Evolutionary conservation across 2,329 filamentous ascomycete genomes (phyloP).

Genomic region (Hawksworthiomyces lignivorus): DNA sequence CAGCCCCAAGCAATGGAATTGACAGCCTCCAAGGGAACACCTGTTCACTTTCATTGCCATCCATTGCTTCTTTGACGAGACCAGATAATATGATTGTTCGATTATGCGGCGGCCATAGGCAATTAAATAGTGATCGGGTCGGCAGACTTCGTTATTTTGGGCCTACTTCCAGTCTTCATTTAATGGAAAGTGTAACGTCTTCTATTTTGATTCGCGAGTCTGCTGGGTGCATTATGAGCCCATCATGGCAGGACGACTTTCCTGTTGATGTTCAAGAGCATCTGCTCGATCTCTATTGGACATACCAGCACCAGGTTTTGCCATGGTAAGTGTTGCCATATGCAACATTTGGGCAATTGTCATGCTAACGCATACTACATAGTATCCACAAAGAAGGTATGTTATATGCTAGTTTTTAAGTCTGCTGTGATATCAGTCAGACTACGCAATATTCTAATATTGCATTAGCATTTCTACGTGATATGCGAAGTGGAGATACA

Average conservation of each 20-base stretch:
- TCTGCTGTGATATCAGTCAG: no score
- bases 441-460: no score
- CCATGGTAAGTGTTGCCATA: background rate
- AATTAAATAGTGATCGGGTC: conserved; percentile 1
- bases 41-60: no score
- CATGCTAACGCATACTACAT: no score
- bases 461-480: conserved; percentile 1
- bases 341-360: no score
- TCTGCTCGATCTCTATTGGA: conserved; percentile 2
- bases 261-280: background rate
- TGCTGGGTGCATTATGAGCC: background rate
- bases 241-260: background rate
- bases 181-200: conserved; percentile 1
- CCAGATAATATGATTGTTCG: conserved; percentile 3
- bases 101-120: background rate
- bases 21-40: no score
- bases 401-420: background rate
- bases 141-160: conserved; percentile 1
- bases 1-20: no score
- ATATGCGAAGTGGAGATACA: background rate
- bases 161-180: conserved; percentile 3
- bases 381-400: conserved; percentile 4
- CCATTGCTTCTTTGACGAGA: no score
- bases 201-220: background rate
- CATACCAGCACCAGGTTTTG: conserved; percentile 1